Evolutionary conservation across 306 rosid species (phyloP).

Genomic region (Gastrolobium villosum): DNA sequence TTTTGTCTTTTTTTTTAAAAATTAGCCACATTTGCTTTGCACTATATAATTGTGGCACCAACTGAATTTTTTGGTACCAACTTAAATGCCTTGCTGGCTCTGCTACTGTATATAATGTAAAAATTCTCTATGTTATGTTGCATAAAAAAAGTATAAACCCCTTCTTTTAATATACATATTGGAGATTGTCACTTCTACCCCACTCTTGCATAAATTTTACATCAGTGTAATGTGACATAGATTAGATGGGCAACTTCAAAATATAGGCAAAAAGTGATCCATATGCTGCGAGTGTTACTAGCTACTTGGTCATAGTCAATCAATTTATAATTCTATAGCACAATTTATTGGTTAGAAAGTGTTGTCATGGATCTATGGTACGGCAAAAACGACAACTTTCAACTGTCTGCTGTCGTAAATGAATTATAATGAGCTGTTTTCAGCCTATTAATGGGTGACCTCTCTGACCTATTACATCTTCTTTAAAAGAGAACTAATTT

Average conservation of each 20-base stretch:
- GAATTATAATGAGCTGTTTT: background rate
- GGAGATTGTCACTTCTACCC: constrained; percentile 48
- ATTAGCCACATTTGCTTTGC: too few species aligned
- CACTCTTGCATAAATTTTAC: constrained; percentile 4
- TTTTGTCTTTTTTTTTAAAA: too few species aligned
- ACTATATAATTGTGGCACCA: too few species aligned
- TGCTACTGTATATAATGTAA: too few species aligned
- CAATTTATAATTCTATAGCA: background rate
- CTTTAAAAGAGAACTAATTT: too few species aligned
- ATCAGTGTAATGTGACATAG: background rate
- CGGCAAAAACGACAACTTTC: constrained; percentile 1
- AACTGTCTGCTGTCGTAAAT: background rate
- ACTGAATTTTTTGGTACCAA: too few species aligned
- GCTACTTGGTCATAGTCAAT: background rate
- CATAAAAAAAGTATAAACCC: too few species aligned
- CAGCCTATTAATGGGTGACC: background rate
- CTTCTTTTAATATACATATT: constrained; percentile 28
- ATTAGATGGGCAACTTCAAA: background rate
- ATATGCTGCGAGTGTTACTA: background rate
- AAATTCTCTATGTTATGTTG: too few species aligned
- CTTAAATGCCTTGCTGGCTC: too few species aligned
- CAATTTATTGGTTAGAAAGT: background rate
- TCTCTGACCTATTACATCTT: too few species aligned
- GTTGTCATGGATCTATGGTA: background rate
- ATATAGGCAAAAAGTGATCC: background rate